phyloP scores from a whole-genome alignment of 2,329 filamentous ascomycete genomes.

The Diaporthe ilicicola region DNA sequence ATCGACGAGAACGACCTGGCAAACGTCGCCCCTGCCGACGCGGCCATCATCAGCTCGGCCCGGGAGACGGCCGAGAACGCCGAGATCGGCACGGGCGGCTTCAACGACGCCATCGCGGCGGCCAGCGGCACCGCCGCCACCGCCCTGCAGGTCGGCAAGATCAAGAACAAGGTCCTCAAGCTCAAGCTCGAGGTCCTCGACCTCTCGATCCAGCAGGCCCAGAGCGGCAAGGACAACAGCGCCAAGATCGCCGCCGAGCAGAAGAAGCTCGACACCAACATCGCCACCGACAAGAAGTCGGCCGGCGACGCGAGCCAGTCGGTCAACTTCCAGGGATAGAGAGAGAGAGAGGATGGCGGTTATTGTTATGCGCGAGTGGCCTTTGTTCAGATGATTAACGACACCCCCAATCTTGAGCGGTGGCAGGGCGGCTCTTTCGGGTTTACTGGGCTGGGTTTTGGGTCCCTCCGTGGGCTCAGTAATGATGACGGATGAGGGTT shows the following conservation, averaged over 20 bases:
- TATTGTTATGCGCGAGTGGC: background rate
- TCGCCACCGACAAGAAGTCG: conserved; percentile 47
- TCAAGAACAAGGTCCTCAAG: conserved; percentile 56
- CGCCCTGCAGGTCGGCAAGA: conserved; percentile 49
- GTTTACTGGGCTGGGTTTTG: background rate
- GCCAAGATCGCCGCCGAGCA: conserved; percentile 55
- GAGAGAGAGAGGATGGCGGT: no score
- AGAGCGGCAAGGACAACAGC: conserved; percentile 52
- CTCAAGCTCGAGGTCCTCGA: conserved; percentile 60
- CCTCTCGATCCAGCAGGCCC: conserved; percentile 60
- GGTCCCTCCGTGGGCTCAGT: background rate
- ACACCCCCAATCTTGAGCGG: background rate
- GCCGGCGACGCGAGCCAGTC: conserved; percentile 47
- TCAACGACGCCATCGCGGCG: conserved; percentile 61
- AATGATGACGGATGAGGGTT: conserved; percentile 23
- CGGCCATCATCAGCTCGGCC: conserved; percentile 60
- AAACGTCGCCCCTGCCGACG: conserved; percentile 55
- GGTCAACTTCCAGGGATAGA: conserved; percentile 46
- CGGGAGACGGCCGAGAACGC: conserved; percentile 60
- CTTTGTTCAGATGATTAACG: background rate
- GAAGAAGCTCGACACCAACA: conserved; percentile 63
- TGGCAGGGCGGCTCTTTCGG: background rate
- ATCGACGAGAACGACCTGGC: conserved; percentile 55
- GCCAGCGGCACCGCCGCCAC: conserved; percentile 52
- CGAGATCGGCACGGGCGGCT: conserved; percentile 58